phyloP scores from a whole-genome alignment of 2,329 filamentous ascomycete genomes.

The Pleurostoma richardsiae region DNA sequence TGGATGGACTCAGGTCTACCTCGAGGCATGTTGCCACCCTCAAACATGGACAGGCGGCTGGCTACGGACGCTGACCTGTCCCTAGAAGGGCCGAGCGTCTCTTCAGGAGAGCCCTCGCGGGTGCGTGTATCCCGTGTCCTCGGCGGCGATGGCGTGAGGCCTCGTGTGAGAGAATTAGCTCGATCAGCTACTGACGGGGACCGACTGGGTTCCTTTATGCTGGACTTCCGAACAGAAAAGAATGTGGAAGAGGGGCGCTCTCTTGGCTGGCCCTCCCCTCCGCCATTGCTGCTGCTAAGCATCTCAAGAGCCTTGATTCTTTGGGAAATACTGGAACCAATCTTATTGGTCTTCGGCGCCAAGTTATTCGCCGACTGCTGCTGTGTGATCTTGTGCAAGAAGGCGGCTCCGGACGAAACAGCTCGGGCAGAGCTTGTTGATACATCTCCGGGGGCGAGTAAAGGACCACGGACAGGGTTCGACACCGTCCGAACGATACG shows the following conservation, averaged over 20 bases:
- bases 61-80: slow-evolving; percentile 50
- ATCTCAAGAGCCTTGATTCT: slow-evolving; percentile 92
- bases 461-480: slow-evolving; percentile 38
- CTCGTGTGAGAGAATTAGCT: slow-evolving; percentile 30
- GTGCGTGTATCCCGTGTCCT: slow-evolving; percentile 19
- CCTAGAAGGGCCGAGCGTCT: slow-evolving; percentile 25
- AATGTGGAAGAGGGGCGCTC: slow-evolving; percentile 49
- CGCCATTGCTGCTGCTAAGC: slow-evolving; percentile 45
- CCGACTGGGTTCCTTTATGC: slow-evolving; percentile 32
- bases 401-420: slow-evolving; percentile 52
- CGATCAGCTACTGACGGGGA: slow-evolving; percentile 41
- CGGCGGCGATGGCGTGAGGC: slow-evolving; percentile 27
- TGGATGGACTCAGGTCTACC: slow-evolving; percentile 72
- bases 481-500: slow-evolving; percentile 43
- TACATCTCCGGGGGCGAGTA: slow-evolving; percentile 39
- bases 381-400: slow-evolving; percentile 47
- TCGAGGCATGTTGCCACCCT: slow-evolving; percentile 35
- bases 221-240: slow-evolving; percentile 50
- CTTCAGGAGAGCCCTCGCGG: slow-evolving; percentile 42
- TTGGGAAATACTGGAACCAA: slow-evolving; percentile 88
- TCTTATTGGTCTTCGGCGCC: slow-evolving; percentile 68
- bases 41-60: slow-evolving; percentile 52
- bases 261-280: slow-evolving; percentile 9
- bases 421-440: slow-evolving; percentile 44
- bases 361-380: slow-evolving; percentile 45